These are phyloP conservation scores for Geotrichum histeridarum DNA, from an alignment of 1,139 yeast species.

Conservation along the genomic window DNA sequence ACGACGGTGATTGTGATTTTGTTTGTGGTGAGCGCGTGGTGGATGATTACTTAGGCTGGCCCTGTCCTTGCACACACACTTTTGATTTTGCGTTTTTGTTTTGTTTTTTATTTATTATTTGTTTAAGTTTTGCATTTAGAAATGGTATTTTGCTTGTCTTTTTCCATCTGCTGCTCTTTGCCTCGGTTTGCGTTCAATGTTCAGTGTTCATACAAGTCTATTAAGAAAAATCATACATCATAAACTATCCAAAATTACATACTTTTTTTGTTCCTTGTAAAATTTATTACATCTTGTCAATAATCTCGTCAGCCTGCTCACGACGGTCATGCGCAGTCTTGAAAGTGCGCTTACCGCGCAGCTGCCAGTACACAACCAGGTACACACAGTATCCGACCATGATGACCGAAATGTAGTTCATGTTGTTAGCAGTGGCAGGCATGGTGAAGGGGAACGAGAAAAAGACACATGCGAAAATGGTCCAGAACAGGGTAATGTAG, in stretches of 20 bases:
- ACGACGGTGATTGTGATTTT: slow-evolving; percentile 66
- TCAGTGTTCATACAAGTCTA: not conserved
- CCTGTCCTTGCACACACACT: too few species aligned
- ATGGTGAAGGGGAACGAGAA: slow-evolving; percentile 71
- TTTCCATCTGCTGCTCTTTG: too few species aligned
- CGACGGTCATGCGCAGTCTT: not conserved
- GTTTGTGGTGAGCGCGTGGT: slow-evolving; percentile 59
- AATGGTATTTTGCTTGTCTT: not conserved
- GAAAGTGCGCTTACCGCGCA: slow-evolving; percentile 11
- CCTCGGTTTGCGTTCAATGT: not conserved
- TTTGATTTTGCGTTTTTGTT: too few species aligned
- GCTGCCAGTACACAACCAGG: slow-evolving; percentile 10
- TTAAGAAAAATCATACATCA: not conserved
- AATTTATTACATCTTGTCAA: slow-evolving; percentile 1
- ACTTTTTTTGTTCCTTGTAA: too few species aligned
- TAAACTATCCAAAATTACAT: not conserved
- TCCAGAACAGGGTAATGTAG: slow-evolving; percentile 54
- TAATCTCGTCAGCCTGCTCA: not conserved
- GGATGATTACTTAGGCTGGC: slow-evolving; percentile 49
- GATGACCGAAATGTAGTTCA: slow-evolving; percentile 74
- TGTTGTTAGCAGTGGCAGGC: slow-evolving; percentile 55
- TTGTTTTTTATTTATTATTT: not conserved
- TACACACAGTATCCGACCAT: slow-evolving; percentile 19
- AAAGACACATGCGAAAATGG: slow-evolving; percentile 57
- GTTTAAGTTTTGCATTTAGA: not conserved